Conservation (phyloP, 768 basidiomycete genomes). For the Rossbeevera mucosa region DNA sequence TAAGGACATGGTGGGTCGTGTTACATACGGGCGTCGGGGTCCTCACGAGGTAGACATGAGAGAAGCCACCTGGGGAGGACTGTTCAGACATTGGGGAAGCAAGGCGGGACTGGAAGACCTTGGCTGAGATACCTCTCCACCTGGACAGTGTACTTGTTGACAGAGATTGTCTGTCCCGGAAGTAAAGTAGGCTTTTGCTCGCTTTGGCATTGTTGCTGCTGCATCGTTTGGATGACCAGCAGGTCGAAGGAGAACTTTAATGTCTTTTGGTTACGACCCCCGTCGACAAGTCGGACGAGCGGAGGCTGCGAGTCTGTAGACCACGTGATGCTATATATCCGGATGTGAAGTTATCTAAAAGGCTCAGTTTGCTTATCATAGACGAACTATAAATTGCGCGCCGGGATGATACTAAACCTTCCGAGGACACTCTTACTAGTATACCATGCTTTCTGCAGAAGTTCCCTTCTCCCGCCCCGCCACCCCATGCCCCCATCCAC, state of each 20-base stretch:
- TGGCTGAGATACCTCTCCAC: constrained; percentile 95
- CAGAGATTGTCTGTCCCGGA: constrained; percentile 82
- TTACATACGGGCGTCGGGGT: constrained; percentile 84
- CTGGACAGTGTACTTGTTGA: constrained; percentile 85
- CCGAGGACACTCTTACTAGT: constrained; percentile 2
- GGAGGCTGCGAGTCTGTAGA: not conserved
- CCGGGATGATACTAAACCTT: constrained; percentile 3
- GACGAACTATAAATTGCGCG: not conserved
- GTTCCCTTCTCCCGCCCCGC: constrained; percentile 58
- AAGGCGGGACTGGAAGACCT: constrained; percentile 45
- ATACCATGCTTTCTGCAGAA: constrained; percentile 9
- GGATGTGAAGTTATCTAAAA: too few species aligned
- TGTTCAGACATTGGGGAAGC: constrained; percentile 7
- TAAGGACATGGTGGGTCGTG: constrained; percentile 93
- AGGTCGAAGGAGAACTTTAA: not conserved
- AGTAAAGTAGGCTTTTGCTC: constrained; percentile 63
- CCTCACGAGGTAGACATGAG: constrained; percentile 93
- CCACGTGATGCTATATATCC: constrained; percentile 15
- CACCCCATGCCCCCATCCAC: constrained; percentile 40
- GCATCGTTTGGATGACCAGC: constrained; percentile 21
- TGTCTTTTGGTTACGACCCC: not conserved
- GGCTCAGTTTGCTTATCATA: not conserved
- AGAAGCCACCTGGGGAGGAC: constrained; percentile 77
- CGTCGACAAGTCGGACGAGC: not conserved
- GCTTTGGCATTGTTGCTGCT: constrained; percentile 40